These are phyloP conservation scores for Conoideocrella luteorostrata DNA, from an alignment of 2,329 filamentous ascomycete genomes.

Conservation along the genomic window DNA sequence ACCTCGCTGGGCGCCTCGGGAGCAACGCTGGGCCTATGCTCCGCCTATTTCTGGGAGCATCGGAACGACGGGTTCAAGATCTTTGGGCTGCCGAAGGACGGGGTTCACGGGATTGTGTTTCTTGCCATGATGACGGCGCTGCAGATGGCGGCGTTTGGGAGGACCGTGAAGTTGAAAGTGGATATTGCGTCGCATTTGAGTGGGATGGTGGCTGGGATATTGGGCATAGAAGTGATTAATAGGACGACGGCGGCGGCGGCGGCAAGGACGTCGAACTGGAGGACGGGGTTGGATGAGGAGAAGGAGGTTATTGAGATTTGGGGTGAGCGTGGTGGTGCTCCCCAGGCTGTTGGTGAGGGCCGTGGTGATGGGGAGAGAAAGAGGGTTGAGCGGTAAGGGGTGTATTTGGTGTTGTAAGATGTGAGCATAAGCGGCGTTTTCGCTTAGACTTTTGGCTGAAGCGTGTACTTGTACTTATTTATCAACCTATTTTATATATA, in stretches of 20 bases:
- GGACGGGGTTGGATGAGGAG: constrained; percentile 10
- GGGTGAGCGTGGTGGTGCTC: constrained; percentile 1
- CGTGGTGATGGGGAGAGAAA: background rate
- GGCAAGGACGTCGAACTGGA: no score
- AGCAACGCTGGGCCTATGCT: constrained; percentile 53
- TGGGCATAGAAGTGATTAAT: constrained; percentile 30
- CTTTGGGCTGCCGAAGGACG: constrained; percentile 51
- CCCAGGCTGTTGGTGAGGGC: no score
- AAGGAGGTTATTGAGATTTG: constrained; percentile 13
- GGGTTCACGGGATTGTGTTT: constrained; percentile 48
- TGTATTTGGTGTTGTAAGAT: background rate
- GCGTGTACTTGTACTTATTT: background rate
- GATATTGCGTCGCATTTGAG: constrained; percentile 49
- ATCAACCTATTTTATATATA: no score
- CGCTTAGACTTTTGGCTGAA: background rate
- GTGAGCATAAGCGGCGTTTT: background rate
- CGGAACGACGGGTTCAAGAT: constrained; percentile 50
- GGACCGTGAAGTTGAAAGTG: constrained; percentile 32
- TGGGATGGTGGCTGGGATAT: constrained; percentile 42
- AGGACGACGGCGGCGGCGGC: constrained; percentile 14
- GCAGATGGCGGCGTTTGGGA: constrained; percentile 42
- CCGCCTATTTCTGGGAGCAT: constrained; percentile 57
- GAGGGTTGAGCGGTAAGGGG: background rate
- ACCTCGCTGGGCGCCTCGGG: constrained; percentile 63
- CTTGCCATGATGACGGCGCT: constrained; percentile 44